These are phyloP conservation scores for Fusarium tupiense DNA, from an alignment of 2,329 filamentous ascomycete genomes.

Conservation along the genomic window DNA sequence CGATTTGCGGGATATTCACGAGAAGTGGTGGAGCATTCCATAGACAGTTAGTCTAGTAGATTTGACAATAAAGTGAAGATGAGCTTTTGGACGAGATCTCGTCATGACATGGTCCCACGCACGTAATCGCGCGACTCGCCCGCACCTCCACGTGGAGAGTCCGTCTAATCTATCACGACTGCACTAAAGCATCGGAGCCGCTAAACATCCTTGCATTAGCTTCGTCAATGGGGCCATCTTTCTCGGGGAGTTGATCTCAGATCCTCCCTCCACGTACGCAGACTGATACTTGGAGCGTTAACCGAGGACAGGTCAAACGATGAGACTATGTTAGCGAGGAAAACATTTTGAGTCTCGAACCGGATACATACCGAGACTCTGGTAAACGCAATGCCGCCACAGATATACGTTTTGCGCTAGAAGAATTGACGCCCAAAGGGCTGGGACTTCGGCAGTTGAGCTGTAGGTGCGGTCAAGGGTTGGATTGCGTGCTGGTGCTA, in stretches of 20 bases:
- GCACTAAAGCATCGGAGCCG: conserved; percentile 14
- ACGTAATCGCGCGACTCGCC: conserved; percentile 24
- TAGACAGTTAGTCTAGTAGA: conserved; percentile 11
- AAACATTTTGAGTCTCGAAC: neutral
- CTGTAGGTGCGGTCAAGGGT: conserved; percentile 5
- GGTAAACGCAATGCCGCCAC: conserved; percentile 20
- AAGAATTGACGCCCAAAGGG: neutral
- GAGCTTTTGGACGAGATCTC: neutral
- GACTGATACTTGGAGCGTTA: neutral
- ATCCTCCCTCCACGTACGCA: neutral
- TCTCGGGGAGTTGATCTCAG: conserved; percentile 11
- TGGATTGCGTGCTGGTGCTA: conserved; percentile 22
- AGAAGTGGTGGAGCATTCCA: conserved; percentile 70
- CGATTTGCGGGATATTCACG: conserved; percentile 71
- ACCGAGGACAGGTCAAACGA: neutral
- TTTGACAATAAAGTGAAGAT: neutral
- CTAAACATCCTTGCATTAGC: neutral
- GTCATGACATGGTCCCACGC: conserved; percentile 26
- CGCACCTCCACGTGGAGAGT: conserved; percentile 16
- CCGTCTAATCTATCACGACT: neutral
- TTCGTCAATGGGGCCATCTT: neutral
- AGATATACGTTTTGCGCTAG: conserved; percentile 21
- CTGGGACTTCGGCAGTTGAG: conserved; percentile 12
- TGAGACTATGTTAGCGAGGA: neutral
- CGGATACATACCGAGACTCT: neutral